These are phyloP conservation scores for Phaeosphaeriaceae sp. DNA, from an alignment of 2,329 filamentous ascomycete species.

Conservation along the genomic window DNA sequence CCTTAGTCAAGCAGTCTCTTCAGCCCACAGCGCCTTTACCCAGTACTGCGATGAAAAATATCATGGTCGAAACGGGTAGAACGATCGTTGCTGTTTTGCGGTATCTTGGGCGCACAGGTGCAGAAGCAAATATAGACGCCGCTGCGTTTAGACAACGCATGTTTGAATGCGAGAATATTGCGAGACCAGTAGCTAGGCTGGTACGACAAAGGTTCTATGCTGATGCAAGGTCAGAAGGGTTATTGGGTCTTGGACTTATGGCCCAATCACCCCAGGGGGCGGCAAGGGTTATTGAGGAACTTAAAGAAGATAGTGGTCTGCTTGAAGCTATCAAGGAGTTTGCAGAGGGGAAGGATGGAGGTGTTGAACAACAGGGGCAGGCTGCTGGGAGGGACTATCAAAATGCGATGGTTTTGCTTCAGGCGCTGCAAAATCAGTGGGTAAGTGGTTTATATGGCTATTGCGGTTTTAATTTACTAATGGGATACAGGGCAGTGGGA, in stretches of 20 bases:
- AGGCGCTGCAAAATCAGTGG: slow-evolving; percentile 42
- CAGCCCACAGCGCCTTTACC: slow-evolving; percentile 39
- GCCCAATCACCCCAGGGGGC: slow-evolving; percentile 40
- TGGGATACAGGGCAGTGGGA: slow-evolving; percentile 24
- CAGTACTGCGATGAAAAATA: slow-evolving; percentile 48
- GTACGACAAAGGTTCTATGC: slow-evolving; percentile 45
- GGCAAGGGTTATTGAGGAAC: slow-evolving; percentile 32
- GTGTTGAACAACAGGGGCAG: slow-evolving; percentile 25
- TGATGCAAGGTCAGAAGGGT: slow-evolving; percentile 44
- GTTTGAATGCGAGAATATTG: slow-evolving; percentile 36
- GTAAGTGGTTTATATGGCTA: slow-evolving; percentile 24
- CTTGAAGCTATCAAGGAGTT: slow-evolving; percentile 44
- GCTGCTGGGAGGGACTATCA: slow-evolving; percentile 41
- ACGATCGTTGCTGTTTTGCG: slow-evolving; percentile 34
- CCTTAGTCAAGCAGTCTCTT: slow-evolving; percentile 38
- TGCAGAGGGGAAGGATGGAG: slow-evolving; percentile 34
- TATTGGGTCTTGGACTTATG: slow-evolving; percentile 44
- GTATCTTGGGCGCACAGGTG: slow-evolving; percentile 23
- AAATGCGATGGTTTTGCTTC: slow-evolving; percentile 45
- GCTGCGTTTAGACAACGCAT: slow-evolving; percentile 32
- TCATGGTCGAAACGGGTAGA: slow-evolving; percentile 43
- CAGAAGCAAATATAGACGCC: slow-evolving; percentile 24
- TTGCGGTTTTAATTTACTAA: slow-evolving; percentile 14
- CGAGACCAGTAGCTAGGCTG: slow-evolving; percentile 40
- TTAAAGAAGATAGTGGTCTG: slow-evolving; percentile 35